Evolutionary conservation across 306 rosid species (phyloP).

Genomic region (Inga oerstediana): DNA sequence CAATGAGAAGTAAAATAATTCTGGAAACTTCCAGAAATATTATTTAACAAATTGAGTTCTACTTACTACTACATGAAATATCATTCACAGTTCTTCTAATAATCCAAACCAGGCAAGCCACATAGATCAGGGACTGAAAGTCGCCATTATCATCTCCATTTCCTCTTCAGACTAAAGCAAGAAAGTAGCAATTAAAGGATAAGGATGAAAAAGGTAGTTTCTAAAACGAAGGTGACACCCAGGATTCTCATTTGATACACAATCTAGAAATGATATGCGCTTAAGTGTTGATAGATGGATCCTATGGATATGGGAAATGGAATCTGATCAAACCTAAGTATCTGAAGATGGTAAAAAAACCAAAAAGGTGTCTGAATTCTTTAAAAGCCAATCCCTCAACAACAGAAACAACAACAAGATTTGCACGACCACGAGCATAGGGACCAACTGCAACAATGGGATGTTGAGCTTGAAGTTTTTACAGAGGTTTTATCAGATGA

Average conservation of each 20-base stretch:
- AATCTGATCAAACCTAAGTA: slow-evolving; percentile 34
- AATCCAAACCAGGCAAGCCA: too few relatives aligned
- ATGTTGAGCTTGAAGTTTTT: slow-evolving; percentile 22
- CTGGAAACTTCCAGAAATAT: not conserved
- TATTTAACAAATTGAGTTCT: not conserved
- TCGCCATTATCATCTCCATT: not conserved
- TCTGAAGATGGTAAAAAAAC: slow-evolving; percentile 25
- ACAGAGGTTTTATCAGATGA: not conserved
- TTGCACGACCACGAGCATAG: slow-evolving; percentile 34
- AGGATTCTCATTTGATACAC: not conserved
- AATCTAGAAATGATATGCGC: not conserved
- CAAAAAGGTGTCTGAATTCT: slow-evolving; percentile 27
- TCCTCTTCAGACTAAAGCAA: not conserved
- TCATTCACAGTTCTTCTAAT: not conserved
- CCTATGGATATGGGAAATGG: slow-evolving; percentile 13
- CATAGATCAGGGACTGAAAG: not conserved
- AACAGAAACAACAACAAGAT: slow-evolving; percentile 12
- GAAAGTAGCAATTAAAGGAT: not conserved
- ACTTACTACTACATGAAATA: not conserved
- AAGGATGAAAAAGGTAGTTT: not conserved
- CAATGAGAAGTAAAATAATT: not conserved
- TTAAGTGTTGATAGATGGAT: not conserved
- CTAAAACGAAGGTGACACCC: not conserved
- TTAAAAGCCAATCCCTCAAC: slow-evolving; percentile 39
- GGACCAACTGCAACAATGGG: slow-evolving; percentile 29